Evolutionary conservation across 1,284 basidiomycete species (phyloP).

Genomic region (Ganoderma resinaceum): DNA sequence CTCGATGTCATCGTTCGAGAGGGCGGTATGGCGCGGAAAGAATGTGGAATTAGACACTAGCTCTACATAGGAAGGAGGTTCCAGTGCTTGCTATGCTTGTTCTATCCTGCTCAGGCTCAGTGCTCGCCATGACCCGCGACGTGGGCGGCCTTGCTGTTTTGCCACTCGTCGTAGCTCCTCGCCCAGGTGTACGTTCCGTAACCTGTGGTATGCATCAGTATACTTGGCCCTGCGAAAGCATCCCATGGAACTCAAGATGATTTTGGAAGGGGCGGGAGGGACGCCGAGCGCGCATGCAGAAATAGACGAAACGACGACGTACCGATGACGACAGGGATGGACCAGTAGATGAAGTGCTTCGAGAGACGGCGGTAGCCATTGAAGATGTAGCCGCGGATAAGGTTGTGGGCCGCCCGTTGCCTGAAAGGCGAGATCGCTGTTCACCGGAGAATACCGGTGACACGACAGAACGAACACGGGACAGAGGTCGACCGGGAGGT

Average conservation of each 20-base stretch:
- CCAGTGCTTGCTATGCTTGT: conserved; percentile 14
- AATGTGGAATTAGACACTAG: conserved; percentile 22
- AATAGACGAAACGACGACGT: conserved; percentile 40
- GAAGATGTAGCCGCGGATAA: conserved; percentile 82
- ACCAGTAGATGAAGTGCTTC: conserved; percentile 81
- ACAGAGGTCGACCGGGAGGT: not conserved
- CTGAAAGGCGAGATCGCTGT: conserved; percentile 85
- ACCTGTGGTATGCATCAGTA: conserved; percentile 51
- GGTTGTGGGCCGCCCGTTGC: conserved; percentile 75
- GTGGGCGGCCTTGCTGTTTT: conserved; percentile 85
- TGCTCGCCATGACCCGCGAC: conserved; percentile 50
- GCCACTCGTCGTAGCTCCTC: conserved; percentile 71
- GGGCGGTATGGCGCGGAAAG: conserved; percentile 1
- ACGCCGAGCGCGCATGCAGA: not conserved
- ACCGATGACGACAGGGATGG: conserved; percentile 83
- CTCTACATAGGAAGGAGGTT: conserved; percentile 12
- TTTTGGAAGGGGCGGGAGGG: not conserved
- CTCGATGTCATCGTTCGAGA: not conserved
- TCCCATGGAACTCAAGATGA: not conserved
- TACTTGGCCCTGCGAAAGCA: not conserved
- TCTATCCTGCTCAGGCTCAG: conserved; percentile 34
- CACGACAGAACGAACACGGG: conserved; percentile 7
- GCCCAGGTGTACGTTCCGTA: conserved; percentile 89
- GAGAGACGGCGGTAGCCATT: conserved; percentile 86
- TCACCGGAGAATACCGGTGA: not conserved